phyloP scores from a whole-genome alignment of 805 yeast genomes.

The Kluyveromyces siamensis region DNA sequence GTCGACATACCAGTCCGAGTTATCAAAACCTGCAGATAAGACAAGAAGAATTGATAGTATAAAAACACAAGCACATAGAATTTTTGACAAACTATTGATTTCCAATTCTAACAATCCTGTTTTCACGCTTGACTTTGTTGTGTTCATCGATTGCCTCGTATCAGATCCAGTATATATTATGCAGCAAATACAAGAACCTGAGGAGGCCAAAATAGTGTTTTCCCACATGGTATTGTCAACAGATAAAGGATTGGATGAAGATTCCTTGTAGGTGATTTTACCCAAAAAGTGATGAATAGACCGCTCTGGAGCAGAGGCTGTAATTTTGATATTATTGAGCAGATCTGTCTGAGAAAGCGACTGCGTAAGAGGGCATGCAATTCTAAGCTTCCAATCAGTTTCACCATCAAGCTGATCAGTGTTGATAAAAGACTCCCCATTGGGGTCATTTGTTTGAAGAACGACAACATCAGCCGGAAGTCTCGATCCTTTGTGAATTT shows the following conservation, averaged over 20 bases:
- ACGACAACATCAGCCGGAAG: constrained; percentile 91
- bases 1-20: constrained; percentile 76
- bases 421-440: constrained; percentile 86
- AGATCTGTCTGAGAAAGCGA: constrained; percentile 41
- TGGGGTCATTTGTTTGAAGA: constrained; percentile 68
- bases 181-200: constrained; percentile 80
- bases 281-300: constrained; percentile 79
- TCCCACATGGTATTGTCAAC: constrained; percentile 98
- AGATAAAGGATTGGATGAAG: constrained; percentile 51
- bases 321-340: constrained; percentile 42
- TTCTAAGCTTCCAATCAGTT: constrained; percentile 94
- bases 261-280: constrained; percentile 49
- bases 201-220: constrained; percentile 87
- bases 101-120: constrained; percentile 86
- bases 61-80: constrained; percentile 81
- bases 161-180: constrained; percentile 86
- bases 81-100: constrained; percentile 79
- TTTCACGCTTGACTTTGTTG: constrained; percentile 78
- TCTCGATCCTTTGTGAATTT: constrained; percentile 69
- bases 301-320: constrained; percentile 75
- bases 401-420: constrained; percentile 99
- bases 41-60: constrained; percentile 69
- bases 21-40: constrained; percentile 64
- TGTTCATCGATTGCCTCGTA: constrained; percentile 92
- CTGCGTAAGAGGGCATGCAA: constrained; percentile 72